Evolutionary conservation across 1,284 basidiomycete species (phyloP), one percentile per base, ranked within the genome.

Genomic region (Cerioporus squamosus): DNA sequence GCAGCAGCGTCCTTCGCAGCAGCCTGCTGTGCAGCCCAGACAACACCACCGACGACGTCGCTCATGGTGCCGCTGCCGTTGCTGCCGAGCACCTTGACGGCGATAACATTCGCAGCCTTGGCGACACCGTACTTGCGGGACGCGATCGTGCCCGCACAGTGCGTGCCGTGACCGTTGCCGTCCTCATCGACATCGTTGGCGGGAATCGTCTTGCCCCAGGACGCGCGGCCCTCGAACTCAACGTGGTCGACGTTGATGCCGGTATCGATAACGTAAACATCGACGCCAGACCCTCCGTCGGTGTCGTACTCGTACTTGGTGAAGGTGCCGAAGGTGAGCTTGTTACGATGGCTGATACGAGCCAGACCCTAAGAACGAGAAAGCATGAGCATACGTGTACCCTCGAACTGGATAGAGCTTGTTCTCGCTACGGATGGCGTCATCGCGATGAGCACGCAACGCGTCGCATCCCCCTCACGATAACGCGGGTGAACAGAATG

Each of bases 51-150:
- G 54, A 98, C 82, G 67, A 98, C 97, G 70, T 98, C 96, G 50
- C 92, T 90, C 94, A 97, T 98, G 60, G 90, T 85, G n/a, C 97
- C 97, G 60, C 89, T 92, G 46, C 97, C 97, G 69, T 95, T 92
- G 52, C 90, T 87, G 26, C 95, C 94, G 53, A 99, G 86, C 22
- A 99, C 97, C 85, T 99, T 99, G 79, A 99, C 97, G 50, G 97
- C 97, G 65, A 95, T 87, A 64, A 99, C 83, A 60, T 92, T 85
- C 48, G 95, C 96, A 66, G 85, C 84, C 87, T 98, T 99, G 57
- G 97, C 96, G 46, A 99, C 94, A 78, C 97, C 97, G 71, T 88
- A 90, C 71, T 81, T 83, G 59, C 69, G 72, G 58, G 77, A 78
- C 3, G 73, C 77, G 43, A 77, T 77, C 36, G 76, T 78, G 38